Conservation (phyloP, 192 early-diverging fungal genomes). For the Backusella westeae region DNA sequence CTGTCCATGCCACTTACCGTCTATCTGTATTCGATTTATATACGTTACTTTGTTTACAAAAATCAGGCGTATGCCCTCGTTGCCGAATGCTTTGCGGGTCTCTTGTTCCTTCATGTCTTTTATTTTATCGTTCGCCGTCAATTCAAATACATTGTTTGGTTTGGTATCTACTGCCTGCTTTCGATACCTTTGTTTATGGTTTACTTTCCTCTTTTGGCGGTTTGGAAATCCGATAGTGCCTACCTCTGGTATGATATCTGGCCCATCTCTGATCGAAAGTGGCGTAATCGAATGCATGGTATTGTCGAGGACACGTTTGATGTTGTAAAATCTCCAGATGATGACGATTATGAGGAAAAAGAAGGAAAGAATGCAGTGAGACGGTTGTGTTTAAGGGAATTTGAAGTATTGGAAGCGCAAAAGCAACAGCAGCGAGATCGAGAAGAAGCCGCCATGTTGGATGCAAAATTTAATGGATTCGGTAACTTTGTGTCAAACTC, state of each 20-base stretch:
- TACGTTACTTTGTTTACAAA: slow-evolving; percentile 25
- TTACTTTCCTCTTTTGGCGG: slow-evolving; percentile 34
- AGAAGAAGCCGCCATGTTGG: slow-evolving; percentile 25
- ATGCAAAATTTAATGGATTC: slow-evolving; percentile 26
- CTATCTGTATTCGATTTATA: slow-evolving; percentile 30
- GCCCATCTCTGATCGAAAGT: slow-evolving; percentile 17
- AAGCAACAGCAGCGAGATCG: neutral
- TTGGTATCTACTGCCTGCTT: slow-evolving; percentile 25
- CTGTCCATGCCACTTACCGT: slow-evolving; percentile 27
- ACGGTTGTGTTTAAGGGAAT: slow-evolving; percentile 20
- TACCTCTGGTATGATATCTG: slow-evolving; percentile 39
- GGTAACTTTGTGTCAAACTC: slow-evolving; percentile 17
- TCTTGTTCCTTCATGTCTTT: slow-evolving; percentile 26
- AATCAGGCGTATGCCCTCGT: slow-evolving; percentile 20
- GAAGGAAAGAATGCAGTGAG: neutral
- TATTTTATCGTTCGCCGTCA: slow-evolving; percentile 31
- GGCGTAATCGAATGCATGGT: slow-evolving; percentile 29
- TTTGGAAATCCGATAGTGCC: slow-evolving; percentile 25
- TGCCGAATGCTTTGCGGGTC: slow-evolving; percentile 16
- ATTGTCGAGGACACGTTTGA: slow-evolving; percentile 1
- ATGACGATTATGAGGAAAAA: neutral
- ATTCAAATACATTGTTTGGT: slow-evolving; percentile 39
- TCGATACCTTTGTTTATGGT: slow-evolving; percentile 33
- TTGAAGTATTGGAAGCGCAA: slow-evolving; percentile 25
- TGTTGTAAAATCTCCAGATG: neutral